Evolutionary conservation across 2,329 filamentous ascomycete genomes (phyloP).

Genomic region (Lasiodiplodia gonubiensis): DNA sequence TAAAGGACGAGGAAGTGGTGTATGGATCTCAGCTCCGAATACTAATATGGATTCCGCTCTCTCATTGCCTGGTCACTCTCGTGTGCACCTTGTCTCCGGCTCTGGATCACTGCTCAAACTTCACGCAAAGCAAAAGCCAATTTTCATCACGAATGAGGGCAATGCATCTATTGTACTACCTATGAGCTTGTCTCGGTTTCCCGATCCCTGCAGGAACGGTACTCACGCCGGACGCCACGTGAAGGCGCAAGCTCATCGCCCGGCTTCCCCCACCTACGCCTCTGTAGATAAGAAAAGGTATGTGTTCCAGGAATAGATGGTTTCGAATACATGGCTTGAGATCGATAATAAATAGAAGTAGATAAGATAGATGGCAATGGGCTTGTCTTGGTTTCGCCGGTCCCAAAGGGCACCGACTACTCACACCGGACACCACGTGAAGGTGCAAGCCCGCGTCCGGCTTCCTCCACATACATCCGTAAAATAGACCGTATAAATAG

Average conservation of each 20-base stretch:
- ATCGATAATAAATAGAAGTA: no score
- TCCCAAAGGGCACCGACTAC: neutral
- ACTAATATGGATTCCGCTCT: neutral
- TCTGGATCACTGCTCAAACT: neutral
- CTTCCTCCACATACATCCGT: constrained; percentile 3
- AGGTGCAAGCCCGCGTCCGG: constrained; percentile 12
- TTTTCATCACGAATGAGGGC: neutral
- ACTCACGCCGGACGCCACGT: constrained; percentile 13
- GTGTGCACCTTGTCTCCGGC: no score
- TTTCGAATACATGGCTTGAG: no score
- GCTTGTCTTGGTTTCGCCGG: constrained; percentile 3
- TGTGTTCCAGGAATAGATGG: no score
- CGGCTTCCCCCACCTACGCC: neutral
- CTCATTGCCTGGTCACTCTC: neutral
- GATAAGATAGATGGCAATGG: neutral
- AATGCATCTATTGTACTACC: neutral
- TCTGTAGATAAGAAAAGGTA: no score
- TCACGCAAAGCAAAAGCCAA: neutral
- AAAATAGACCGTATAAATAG: neutral
- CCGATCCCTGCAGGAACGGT: neutral
- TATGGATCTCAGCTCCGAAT: neutral
- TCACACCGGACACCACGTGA: constrained; percentile 12
- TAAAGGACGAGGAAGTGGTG: no score
- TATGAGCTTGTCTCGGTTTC: constrained; percentile 17
- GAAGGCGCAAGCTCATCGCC: constrained; percentile 13